Evolutionary conservation across 2,329 filamentous ascomycete species (phyloP).

Genomic region (Verticillium zaregamsianum): DNA sequence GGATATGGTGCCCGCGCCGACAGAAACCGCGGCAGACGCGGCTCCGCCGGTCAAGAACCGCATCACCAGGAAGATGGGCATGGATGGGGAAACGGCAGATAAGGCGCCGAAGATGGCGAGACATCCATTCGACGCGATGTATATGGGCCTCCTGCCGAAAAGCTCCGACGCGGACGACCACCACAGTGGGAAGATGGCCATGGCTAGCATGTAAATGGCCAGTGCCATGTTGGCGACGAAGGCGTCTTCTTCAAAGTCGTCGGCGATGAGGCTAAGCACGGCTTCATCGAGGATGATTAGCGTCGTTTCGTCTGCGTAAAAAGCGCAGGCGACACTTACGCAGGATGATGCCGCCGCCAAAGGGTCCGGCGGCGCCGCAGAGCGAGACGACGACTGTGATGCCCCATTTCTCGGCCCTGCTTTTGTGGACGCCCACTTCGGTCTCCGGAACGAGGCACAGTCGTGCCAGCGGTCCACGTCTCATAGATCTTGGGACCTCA

Average conservation of each 20-base stretch:
- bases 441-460: not conserved
- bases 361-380: not conserved
- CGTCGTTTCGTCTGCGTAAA: not conserved
- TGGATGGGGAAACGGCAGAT: slow-evolving; percentile 58
- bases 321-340: not conserved
- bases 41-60: slow-evolving; percentile 65
- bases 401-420: not conserved
- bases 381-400: not conserved
- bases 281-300: not conserved
- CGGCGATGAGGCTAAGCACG: not conserved
- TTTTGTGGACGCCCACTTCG: not conserved
- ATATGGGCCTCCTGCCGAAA: slow-evolving; percentile 64
- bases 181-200: slow-evolving; percentile 74
- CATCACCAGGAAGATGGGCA: slow-evolving; percentile 67
- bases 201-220: slow-evolving; percentile 67
- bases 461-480: not conserved
- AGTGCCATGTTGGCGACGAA: slow-evolving; percentile 24
- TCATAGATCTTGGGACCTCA: not conserved
- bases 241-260: not conserved
- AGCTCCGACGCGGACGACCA: slow-evolving; percentile 71
- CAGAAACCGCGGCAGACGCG: slow-evolving; percentile 68
- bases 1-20: slow-evolving; percentile 70
- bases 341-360: not conserved
- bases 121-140: slow-evolving; percentile 61
- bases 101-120: slow-evolving; percentile 64